Evolutionary conservation across 2,329 filamentous ascomycete species (phyloP).

Genomic region (Penicillium occitanis): DNA sequence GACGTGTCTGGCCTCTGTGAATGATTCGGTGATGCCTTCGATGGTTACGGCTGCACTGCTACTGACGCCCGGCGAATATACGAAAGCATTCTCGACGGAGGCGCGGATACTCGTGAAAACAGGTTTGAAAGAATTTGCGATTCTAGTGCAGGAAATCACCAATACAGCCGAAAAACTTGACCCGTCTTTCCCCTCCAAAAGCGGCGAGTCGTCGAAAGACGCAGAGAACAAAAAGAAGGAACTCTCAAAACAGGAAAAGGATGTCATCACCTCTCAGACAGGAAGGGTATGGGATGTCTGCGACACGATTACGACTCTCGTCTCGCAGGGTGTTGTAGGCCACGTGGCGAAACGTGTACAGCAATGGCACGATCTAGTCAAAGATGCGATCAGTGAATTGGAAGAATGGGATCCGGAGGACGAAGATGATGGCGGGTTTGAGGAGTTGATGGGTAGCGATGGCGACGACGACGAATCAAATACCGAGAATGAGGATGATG

Average conservation of each 20-base stretch:
- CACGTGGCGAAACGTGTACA: slow-evolving; percentile 70
- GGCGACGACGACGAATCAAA: slow-evolving; percentile 19
- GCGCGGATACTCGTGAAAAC: slow-evolving; percentile 59
- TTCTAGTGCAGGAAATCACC: slow-evolving; percentile 60
- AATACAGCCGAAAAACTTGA: slow-evolving; percentile 47
- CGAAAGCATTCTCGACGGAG: slow-evolving; percentile 63
- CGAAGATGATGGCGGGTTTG: slow-evolving; percentile 56
- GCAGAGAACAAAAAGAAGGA: slow-evolving; percentile 29
- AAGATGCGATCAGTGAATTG: slow-evolving; percentile 81
- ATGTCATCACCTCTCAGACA: slow-evolving; percentile 64
- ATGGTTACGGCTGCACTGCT: slow-evolving; percentile 69
- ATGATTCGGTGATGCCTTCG: slow-evolving; percentile 69
- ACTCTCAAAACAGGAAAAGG: slow-evolving; percentile 39
- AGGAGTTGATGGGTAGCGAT: slow-evolving; percentile 37
- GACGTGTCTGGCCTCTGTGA: slow-evolving; percentile 70
- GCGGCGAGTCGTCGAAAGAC: slow-evolving; percentile 12
- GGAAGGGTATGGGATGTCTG: slow-evolving; percentile 82
- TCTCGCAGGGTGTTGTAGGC: slow-evolving; percentile 66
- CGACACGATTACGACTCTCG: slow-evolving; percentile 67
- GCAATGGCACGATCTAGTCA: slow-evolving; percentile 70
- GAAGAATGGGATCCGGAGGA: slow-evolving; percentile 83
- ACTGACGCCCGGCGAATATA: slow-evolving; percentile 63
- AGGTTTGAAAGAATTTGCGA: slow-evolving; percentile 62
- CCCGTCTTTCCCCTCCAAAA: not conserved
- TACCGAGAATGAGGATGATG: slow-evolving; percentile 24